Evolutionary conservation across 140 eudicot genomes (phyloP).

Genomic region (Anethum foeniculum): DNA sequence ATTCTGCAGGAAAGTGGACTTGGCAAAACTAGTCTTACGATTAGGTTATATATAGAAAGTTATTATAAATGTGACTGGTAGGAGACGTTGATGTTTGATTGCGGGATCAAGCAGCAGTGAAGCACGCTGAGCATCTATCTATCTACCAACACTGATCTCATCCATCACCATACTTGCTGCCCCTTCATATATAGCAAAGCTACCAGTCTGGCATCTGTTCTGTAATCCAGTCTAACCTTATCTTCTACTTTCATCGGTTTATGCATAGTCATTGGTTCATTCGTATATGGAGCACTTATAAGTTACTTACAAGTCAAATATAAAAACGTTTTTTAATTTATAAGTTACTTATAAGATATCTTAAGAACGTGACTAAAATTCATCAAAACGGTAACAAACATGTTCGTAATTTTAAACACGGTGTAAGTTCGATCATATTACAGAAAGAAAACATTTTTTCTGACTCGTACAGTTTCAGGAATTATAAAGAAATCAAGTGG

Average conservation of each 20-base stretch:
- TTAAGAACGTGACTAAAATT: too few relatives aligned
- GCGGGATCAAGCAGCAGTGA: neutral
- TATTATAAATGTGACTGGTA: neutral
- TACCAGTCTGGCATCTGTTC: neutral
- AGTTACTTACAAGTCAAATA: too few relatives aligned
- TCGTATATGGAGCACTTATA: too few relatives aligned
- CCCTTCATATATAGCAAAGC: neutral
- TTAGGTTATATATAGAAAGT: neutral
- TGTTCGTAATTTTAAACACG: neutral
- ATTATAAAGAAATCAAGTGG: neutral
- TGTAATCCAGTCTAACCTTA: neutral
- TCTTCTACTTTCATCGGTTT: too few relatives aligned
- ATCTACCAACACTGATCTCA: neutral
- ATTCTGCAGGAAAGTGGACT: neutral
- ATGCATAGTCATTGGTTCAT: too few relatives aligned
- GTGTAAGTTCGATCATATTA: too few relatives aligned
- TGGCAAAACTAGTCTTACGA: neutral
- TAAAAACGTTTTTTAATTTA: too few relatives aligned
- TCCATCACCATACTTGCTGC: neutral
- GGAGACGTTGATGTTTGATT: neutral
- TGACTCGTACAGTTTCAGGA: neutral
- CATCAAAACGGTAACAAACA: neutral
- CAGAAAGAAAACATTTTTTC: too few relatives aligned
- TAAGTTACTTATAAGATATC: too few relatives aligned
- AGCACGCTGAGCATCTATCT: slow-evolving; percentile 1